These are phyloP conservation scores for Mucor mucedo DNA, from an alignment of 371 early-diverging fungal species.

Conservation along the genomic window DNA sequence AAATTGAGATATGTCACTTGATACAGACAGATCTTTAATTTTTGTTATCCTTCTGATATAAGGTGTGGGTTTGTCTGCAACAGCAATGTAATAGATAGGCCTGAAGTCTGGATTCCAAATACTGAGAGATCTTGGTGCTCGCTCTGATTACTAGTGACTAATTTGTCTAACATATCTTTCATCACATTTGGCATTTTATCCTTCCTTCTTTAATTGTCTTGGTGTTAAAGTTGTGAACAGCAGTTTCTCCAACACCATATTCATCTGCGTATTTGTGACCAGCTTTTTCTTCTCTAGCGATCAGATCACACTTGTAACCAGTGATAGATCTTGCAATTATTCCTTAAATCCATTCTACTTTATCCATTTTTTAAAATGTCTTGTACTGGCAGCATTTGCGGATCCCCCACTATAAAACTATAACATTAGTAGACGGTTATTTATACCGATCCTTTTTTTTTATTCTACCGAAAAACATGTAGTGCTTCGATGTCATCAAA, in stretches of 20 bases:
- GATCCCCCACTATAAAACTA: constrained; percentile 14
- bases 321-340: neutral
- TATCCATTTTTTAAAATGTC: constrained; percentile 14
- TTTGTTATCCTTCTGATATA: constrained; percentile 22
- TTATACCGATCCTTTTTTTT: constrained; percentile 4
- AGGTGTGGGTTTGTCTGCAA: constrained; percentile 13
- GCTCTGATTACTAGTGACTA: constrained; percentile 10
- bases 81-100: too few species aligned
- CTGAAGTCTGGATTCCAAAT: too few species aligned
- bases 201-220: constrained; percentile 19
- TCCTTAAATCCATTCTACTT: constrained; percentile 16
- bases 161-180: constrained; percentile 21
- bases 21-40: constrained; percentile 9
- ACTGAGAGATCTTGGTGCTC: constrained; percentile 12
- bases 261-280: constrained; percentile 14
- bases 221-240: constrained; percentile 8
- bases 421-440: constrained; percentile 6
- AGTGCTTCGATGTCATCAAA: constrained; percentile 13
- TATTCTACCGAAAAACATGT: constrained; percentile 11
- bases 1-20: constrained; percentile 16
- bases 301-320: neutral
- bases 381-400: constrained; percentile 7
- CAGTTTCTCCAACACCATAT: constrained; percentile 19
- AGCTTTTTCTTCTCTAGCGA: constrained; percentile 19
- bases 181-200: constrained; percentile 22